These are phyloP conservation scores for Glebionis coronaria DNA, from an alignment of 129 eudicot genomes.

Conservation along the genomic window DNA sequence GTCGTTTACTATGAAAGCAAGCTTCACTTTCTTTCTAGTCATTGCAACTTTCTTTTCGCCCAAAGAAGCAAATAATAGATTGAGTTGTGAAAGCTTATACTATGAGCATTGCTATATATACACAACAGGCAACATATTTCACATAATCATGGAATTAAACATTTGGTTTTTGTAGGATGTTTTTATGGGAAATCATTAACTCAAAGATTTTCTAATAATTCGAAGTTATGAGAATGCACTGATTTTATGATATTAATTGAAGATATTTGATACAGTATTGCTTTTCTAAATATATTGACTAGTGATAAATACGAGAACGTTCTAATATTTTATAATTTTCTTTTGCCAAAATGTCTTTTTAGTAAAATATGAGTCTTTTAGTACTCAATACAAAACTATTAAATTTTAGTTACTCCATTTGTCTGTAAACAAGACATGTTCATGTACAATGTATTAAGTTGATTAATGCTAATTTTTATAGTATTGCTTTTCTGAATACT, in stretches of 20 bases:
- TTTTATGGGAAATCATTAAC: constrained; percentile 19
- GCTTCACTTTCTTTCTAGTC: constrained; percentile 43
- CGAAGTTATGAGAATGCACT: constrained; percentile 15
- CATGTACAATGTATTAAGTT: no score
- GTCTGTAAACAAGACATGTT: no score
- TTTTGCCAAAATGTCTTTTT: background rate
- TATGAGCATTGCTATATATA: constrained; percentile 27
- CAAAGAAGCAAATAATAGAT: constrained; percentile 20
- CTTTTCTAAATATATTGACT: background rate
- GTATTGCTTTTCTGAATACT: no score
- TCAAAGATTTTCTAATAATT: constrained; percentile 10
- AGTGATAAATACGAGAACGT: constrained; percentile 12
- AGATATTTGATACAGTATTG: constrained; percentile 19
- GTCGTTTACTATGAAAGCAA: constrained; percentile 33
- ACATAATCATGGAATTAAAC: constrained; percentile 12
- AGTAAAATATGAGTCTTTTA: background rate
- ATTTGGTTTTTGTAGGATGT: background rate
- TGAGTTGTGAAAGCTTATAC: constrained; percentile 29
- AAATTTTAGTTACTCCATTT: no score
- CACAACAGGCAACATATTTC: constrained; percentile 4
- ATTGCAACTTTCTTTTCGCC: constrained; percentile 14
- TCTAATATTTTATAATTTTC: background rate
- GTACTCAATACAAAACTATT: no score
- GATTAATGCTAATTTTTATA: no score
- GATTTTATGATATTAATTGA: constrained; percentile 5